Evolutionary conservation across 352 stramenopile genomes (phyloP).

Genomic region (Blastocystis sp.): DNA sequence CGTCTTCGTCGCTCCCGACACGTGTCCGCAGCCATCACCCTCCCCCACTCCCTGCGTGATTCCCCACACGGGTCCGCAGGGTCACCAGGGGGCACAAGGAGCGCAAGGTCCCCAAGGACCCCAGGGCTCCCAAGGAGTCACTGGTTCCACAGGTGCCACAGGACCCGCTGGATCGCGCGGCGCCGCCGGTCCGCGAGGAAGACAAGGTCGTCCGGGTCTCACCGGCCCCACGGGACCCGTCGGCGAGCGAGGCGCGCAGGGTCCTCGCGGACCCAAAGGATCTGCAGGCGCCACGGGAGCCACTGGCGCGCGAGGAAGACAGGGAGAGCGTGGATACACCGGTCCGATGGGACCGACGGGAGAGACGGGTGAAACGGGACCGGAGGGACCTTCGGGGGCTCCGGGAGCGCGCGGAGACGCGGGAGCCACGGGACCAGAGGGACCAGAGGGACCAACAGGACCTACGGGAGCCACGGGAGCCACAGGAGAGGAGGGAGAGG

Average conservation of each 20-base stretch:
- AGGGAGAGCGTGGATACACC: not conserved
- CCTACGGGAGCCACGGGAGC: conserved; percentile 2
- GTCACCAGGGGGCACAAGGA: conserved; percentile 12
- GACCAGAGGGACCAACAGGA: not conserved
- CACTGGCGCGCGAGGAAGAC: not conserved
- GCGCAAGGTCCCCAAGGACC: not conserved
- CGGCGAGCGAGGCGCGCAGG: not conserved
- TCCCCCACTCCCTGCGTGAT: conserved; percentile 13
- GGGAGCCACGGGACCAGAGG: conserved; percentile 4
- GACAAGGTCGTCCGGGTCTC: conserved; percentile 9
- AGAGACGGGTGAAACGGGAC: not conserved
- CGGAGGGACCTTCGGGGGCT: not conserved
- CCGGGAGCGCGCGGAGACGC: not conserved
- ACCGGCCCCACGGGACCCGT: not conserved
- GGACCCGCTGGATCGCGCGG: not conserved
- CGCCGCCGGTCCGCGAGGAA: not conserved
- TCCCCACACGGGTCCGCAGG: conserved; percentile 8
- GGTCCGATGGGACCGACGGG: conserved; percentile 36
- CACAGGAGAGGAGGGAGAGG: not conserved
- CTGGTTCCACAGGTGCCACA: not conserved
- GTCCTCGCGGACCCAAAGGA: not conserved
- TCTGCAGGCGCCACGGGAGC: not conserved
- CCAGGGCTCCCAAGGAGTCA: not conserved
- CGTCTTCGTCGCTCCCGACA: not conserved
- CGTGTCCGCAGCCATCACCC: not conserved